A percentile compares a stretch with the other conserved stretches of the same genome.
Evolutionary conservation across 768 basidiomycete species (phyloP).

Genomic region (Sarcodon aspratus): DNA sequence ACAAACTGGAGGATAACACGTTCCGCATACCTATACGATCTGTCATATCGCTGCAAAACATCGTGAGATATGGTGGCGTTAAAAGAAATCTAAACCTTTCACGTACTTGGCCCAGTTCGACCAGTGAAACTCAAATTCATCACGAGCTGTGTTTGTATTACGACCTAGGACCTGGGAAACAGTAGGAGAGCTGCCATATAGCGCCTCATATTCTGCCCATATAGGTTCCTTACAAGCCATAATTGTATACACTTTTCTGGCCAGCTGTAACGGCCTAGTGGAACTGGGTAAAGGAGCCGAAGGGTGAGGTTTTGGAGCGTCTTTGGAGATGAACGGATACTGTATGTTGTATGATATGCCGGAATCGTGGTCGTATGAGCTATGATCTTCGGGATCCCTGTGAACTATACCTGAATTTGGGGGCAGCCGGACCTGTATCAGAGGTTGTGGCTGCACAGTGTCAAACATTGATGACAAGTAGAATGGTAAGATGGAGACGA

Average conservation of each 20-base stretch:
- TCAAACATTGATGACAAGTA: constrained; percentile 49
- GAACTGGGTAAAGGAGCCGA: constrained; percentile 1
- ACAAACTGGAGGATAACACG: constrained; percentile 30
- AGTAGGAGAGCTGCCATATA: constrained; percentile 23
- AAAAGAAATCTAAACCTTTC: not conserved
- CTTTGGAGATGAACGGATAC: not conserved
- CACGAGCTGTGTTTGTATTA: constrained; percentile 26
- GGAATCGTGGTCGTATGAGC: not conserved
- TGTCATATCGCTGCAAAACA: constrained; percentile 51
- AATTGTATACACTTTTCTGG: constrained; percentile 43
- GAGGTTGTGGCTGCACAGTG: constrained; percentile 37
- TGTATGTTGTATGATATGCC: not conserved
- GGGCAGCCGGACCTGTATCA: constrained; percentile 43
- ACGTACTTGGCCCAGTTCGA: constrained; percentile 59
- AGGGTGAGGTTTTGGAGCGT: constrained; percentile 5
- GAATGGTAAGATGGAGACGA: constrained; percentile 53
- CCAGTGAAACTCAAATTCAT: constrained; percentile 60
- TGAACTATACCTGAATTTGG: constrained; percentile 25
- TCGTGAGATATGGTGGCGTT: constrained; percentile 5
- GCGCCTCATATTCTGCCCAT: constrained; percentile 46
- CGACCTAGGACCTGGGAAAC: constrained; percentile 9
- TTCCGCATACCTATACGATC: constrained; percentile 56
- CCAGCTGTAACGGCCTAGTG: constrained; percentile 39
- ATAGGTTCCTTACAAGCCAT: constrained; percentile 60
- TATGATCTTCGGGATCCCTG: constrained; percentile 3